Evolutionary conservation across 2,329 filamentous ascomycete species (phyloP), one percentile per base, ranked within the genome.

Genomic region (Tolypocladium tropicale): DNA sequence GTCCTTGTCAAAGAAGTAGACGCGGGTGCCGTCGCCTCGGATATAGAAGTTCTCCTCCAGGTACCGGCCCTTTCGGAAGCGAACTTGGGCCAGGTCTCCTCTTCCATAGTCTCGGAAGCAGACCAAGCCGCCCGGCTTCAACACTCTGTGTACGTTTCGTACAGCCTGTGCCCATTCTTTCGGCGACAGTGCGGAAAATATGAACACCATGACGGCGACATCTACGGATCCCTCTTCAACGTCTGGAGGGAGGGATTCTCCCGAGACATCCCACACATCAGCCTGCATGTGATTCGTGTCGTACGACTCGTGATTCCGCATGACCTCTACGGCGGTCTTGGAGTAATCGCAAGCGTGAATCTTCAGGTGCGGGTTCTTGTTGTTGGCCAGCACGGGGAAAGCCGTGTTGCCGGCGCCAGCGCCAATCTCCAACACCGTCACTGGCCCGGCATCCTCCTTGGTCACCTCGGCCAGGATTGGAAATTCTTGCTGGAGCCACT

Each of bases 41-140:
- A 96, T 89, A 70, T 99, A 99, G 66, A 99, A 99, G 68, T 97
- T 99, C 72, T 97, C 94, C 56, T 91, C 89, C 67, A 99, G 80
- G 67, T 93, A 97, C 43, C 94, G 81, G 14, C 90, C 90, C 74
- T 96, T 96, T 75, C 94, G 95, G 76, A 99, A 97, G 57, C 94
- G 83, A 59, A 99, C 94, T 76, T 99, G 94, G 21, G 94, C 93
- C 59, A 99, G 78, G 72, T 99, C 94, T 36, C 94, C 94, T 68
- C 92, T 83, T 57, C 94, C 94, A 74, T 99, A 99, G 73, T 99
- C 94, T 64, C 94, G 85, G 79, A 99, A 97, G 67, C 96, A 83
- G 54, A 99, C 88, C 65, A 89, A 80, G n/a, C 94, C 94, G 59
- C 92, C 93, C 1, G 91, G 90, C 74, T 95, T 97, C 61, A 99